These are phyloP conservation scores for Panellus pusillus DNA, from an alignment of 768 basidiomycete genomes.

Conservation along the genomic window DNA sequence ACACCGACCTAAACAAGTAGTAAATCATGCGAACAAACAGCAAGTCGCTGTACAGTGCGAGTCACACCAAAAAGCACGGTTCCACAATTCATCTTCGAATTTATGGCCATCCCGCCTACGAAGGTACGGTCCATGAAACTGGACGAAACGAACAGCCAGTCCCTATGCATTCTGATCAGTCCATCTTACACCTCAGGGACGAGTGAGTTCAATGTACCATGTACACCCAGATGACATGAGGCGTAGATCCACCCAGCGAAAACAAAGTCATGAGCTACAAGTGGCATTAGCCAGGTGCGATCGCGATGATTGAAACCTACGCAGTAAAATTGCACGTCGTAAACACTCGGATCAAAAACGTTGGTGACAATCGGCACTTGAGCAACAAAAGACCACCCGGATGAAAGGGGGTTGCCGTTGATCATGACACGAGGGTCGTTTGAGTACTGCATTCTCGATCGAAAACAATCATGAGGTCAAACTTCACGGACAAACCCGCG, in stretches of 20 bases:
- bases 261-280: constrained; percentile 29
- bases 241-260: constrained; percentile 42
- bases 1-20: constrained; percentile 21
- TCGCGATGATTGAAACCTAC: constrained; percentile 33
- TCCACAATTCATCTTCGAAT: constrained; percentile 59
- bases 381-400: constrained; percentile 59
- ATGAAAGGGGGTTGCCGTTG: constrained; percentile 33
- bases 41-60: too few relatives aligned
- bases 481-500: constrained; percentile 34
- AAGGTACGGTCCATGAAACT: constrained; percentile 64
- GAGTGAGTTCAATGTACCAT: constrained; percentile 31
- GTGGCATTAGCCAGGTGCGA: not conserved
- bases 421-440: constrained; percentile 3
- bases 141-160: constrained; percentile 59
- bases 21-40: too few relatives aligned
- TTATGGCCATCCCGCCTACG: constrained; percentile 33
- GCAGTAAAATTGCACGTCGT: constrained; percentile 69
- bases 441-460: constrained; percentile 17
- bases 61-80: constrained; percentile 47
- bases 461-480: not conserved
- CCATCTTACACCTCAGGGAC: too few relatives aligned
- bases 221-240: constrained; percentile 55
- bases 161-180: too few relatives aligned
- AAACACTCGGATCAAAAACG: constrained; percentile 55
- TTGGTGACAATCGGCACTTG: constrained; percentile 63